These are phyloP conservation scores for Solanum chmielewskii DNA, from an alignment of 257 asterid genomes.

Conservation along the genomic window DNA sequence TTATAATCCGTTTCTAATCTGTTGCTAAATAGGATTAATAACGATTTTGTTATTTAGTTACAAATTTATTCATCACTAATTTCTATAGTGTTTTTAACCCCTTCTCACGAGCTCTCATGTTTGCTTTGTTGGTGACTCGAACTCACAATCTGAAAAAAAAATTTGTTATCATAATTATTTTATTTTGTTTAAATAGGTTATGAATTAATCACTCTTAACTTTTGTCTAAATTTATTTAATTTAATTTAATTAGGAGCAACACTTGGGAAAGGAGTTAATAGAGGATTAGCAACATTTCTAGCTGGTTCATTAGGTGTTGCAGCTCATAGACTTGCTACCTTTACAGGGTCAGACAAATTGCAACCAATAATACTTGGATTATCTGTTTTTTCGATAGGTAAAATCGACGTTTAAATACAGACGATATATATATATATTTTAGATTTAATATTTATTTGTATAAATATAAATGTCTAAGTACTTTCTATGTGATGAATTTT, in stretches of 20 bases:
- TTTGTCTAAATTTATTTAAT: neutral
- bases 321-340: slow-evolving; percentile 44
- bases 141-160: too few species aligned
- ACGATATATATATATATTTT: neutral
- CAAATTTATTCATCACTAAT: neutral
- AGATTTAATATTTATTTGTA: neutral
- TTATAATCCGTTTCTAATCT: neutral
- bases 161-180: neutral
- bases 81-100: neutral
- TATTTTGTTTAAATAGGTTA: neutral
- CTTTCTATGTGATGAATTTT: neutral
- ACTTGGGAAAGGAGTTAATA: slow-evolving; percentile 59
- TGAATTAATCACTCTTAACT: neutral
- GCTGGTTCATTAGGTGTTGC: slow-evolving; percentile 69
- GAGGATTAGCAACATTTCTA: slow-evolving; percentile 63
- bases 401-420: neutral
- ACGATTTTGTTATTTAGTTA: neutral
- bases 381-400: slow-evolving; percentile 62
- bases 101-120: fast-evolving
- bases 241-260: slow-evolving; percentile 43
- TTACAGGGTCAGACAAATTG: slow-evolving; percentile 30
- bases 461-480: too few species aligned
- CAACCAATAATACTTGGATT: slow-evolving; percentile 53
- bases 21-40: neutral
- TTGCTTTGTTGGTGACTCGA: too few species aligned